A percentile compares a stretch with the other conserved stretches of the same genome.
These are phyloP conservation scores for Penicillium bovifimosum DNA, from an alignment of 495 filamentous ascomycete species.

Conservation along the genomic window DNA sequence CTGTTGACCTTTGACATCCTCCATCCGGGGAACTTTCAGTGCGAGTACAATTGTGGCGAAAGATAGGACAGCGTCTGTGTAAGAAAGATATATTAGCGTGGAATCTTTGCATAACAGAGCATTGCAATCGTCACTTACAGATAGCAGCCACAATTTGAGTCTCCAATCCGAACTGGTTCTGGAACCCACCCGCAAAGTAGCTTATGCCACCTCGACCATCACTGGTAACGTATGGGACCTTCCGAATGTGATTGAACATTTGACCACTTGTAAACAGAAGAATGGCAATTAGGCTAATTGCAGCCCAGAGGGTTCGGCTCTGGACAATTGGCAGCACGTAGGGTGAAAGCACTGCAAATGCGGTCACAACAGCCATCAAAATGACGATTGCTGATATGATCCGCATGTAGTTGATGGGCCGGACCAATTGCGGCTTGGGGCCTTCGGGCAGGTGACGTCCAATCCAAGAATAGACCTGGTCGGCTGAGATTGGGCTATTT, in stretches of 20 bases:
- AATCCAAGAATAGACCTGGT: constrained; percentile 74
- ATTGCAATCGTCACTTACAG: constrained; percentile 61
- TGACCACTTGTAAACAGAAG: constrained; percentile 94
- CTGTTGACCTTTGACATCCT: constrained; percentile 71
- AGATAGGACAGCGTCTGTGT: constrained; percentile 80
- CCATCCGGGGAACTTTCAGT: constrained; percentile 83
- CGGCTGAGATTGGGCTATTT: constrained; percentile 63
- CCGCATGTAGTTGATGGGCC: constrained; percentile 81
- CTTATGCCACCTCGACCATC: constrained; percentile 80
- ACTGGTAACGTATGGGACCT: constrained; percentile 88
- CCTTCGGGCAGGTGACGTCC: constrained; percentile 67
- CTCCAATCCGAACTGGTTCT: constrained; percentile 92
- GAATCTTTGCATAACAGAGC: not conserved
- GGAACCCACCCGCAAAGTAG: constrained; percentile 92
- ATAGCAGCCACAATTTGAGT: constrained; percentile 93
- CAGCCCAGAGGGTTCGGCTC: constrained; percentile 92
- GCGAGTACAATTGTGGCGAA: constrained; percentile 87
- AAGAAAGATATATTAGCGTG: constrained; percentile 8
- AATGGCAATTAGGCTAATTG: constrained; percentile 79
- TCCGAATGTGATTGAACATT: constrained; percentile 99
- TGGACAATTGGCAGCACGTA: constrained; percentile 81
- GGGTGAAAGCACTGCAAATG: constrained; percentile 69
- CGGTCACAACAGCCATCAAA: constrained; percentile 59
- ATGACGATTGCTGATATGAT: constrained; percentile 62
- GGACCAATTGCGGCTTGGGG: constrained; percentile 67